A percentile compares a stretch with the other conserved stretches of the same genome.
phyloP scores from a whole-genome alignment of 2,329 filamentous ascomycete genomes.

The Dothideomycetes sp. region DNA sequence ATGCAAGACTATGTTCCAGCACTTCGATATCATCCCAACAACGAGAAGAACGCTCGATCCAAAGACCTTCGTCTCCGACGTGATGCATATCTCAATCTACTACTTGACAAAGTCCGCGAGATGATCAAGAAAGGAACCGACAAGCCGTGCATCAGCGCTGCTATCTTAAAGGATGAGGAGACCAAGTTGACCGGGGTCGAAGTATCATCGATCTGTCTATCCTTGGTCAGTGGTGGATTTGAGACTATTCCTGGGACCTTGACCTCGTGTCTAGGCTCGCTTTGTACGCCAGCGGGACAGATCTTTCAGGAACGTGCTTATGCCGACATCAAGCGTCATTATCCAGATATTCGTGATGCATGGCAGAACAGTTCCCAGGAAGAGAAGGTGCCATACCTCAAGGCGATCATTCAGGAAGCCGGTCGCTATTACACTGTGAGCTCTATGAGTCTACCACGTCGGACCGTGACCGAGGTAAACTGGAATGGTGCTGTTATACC shows the following conservation, averaged over 20 bases:
- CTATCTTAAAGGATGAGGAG: constrained; percentile 46
- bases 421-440: constrained; percentile 46
- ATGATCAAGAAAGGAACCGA: constrained; percentile 45
- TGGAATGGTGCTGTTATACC: constrained; percentile 46
- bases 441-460: constrained; percentile 44
- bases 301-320: constrained; percentile 45
- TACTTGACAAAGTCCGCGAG: constrained; percentile 42
- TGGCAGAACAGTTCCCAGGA: constrained; percentile 38
- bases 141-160: constrained; percentile 46
- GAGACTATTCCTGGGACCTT: constrained; percentile 47
- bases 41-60: constrained; percentile 40
- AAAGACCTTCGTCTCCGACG: constrained; percentile 40
- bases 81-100: constrained; percentile 41
- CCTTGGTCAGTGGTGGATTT: constrained; percentile 45
- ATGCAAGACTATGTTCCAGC: constrained; percentile 46
- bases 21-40: constrained; percentile 43
- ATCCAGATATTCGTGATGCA: constrained; percentile 38
- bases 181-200: constrained; percentile 45
- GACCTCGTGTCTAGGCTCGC: constrained; percentile 43
- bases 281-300: constrained; percentile 41
- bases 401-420: constrained; percentile 44
- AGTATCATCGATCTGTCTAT: constrained; percentile 45
- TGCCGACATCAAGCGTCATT: constrained; percentile 41
- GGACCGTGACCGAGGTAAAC: constrained; percentile 41
- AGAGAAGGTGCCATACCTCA: constrained; percentile 42